These are phyloP conservation scores for Coleophoma crateriformis DNA, from an alignment of 2,329 filamentous ascomycete species.

Conservation along the genomic window DNA sequence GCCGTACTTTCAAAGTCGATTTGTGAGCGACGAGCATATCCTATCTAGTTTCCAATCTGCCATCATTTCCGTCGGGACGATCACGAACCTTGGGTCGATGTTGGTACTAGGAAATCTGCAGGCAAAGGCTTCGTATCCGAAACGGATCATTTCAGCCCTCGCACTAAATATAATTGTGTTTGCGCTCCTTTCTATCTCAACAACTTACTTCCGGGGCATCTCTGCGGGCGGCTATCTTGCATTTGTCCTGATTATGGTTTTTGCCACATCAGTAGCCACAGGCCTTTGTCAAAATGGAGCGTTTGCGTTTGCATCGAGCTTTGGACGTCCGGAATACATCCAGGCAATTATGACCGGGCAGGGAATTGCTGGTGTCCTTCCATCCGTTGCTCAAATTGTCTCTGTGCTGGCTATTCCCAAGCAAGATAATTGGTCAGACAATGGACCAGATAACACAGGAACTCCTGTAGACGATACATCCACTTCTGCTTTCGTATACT, in stretches of 20 bases:
- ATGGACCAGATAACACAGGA: conserved; percentile 8
- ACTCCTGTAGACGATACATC: conserved; percentile 40
- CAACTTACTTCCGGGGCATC: conserved; percentile 57
- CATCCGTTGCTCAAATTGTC: conserved; percentile 79
- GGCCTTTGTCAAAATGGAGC: conserved; percentile 90
- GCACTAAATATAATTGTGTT: conserved; percentile 75
- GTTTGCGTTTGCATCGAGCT: conserved; percentile 85
- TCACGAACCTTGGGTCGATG: conserved; percentile 75
- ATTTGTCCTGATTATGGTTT: conserved; percentile 80
- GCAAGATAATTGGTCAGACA: conserved; percentile 27
- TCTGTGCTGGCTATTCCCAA: conserved; percentile 66
- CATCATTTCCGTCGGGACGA: conserved; percentile 79
- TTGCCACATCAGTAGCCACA: conserved; percentile 71
- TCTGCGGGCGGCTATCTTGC: conserved; percentile 65
- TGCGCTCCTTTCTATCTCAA: conserved; percentile 73
- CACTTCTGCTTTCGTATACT: conserved; percentile 82
- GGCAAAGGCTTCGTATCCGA: conserved; percentile 77
- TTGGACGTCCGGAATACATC: conserved; percentile 82
- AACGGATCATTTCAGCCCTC: conserved; percentile 74
- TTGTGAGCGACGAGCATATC: conserved; percentile 65
- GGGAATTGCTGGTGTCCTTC: conserved; percentile 84
- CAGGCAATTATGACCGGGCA: conserved; percentile 97
- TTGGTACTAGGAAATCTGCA: conserved; percentile 76
- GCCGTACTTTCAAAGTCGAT: conserved; percentile 85
- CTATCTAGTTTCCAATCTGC: conserved; percentile 81